Percentiles rank a stretch among this genome's conserved stretches.
Conservation (phyloP, 805 yeast genomes). For the Vanderwaltozyma yarrowii region DNA sequence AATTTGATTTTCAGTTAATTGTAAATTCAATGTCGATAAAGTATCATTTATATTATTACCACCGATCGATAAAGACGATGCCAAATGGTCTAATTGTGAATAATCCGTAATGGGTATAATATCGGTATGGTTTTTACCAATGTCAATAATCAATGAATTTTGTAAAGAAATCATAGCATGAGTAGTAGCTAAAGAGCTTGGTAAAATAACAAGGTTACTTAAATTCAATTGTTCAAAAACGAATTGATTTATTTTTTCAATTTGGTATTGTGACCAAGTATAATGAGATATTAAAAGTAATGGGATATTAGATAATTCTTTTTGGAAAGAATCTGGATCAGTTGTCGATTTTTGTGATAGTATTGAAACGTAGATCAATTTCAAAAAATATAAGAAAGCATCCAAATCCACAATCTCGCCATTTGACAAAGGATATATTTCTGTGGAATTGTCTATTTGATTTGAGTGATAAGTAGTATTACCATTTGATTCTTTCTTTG, state of each 20-base stretch:
- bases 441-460: constrained; percentile 24
- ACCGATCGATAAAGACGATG: constrained; percentile 43
- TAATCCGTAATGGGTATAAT: constrained; percentile 72
- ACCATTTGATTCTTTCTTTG: constrained; percentile 27
- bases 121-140: constrained; percentile 69
- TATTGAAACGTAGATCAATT: constrained; percentile 39
- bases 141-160: constrained; percentile 66
- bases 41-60: constrained; percentile 51
- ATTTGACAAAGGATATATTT: constrained; percentile 50
- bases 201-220: constrained; percentile 61
- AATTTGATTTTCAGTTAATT: constrained; percentile 45
- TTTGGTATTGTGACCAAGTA: constrained; percentile 56
- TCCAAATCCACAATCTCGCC: constrained; percentile 58
- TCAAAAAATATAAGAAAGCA: constrained; percentile 57
- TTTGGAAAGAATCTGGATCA: constrained; percentile 21
- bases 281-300: constrained; percentile 55
- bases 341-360: constrained; percentile 16
- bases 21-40: constrained; percentile 47
- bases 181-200: constrained; percentile 56
- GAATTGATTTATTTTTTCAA: constrained; percentile 65
- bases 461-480: constrained; percentile 26
- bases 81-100: constrained; percentile 48
- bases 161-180: constrained; percentile 63
- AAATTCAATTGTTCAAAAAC: constrained; percentile 65
- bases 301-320: constrained; percentile 44